These are phyloP conservation scores for Fistulifera pelliculosa DNA, from an alignment of 108 stramenopile genomes.

Conservation along the genomic window DNA sequence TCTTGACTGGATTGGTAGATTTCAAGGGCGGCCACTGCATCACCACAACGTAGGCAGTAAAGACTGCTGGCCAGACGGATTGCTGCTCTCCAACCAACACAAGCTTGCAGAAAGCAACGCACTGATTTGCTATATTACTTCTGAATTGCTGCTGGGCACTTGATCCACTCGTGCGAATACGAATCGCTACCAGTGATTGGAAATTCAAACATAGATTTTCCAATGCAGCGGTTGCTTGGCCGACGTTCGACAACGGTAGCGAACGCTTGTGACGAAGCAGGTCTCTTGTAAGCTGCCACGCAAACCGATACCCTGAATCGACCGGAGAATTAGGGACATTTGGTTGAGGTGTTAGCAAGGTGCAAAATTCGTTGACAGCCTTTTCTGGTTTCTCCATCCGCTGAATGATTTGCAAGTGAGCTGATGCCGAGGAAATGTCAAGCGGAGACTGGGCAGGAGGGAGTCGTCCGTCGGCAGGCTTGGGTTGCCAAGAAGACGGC, in stretches of 20 bases:
- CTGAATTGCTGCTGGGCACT: conserved; percentile 7
- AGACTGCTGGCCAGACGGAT: conserved; percentile 25
- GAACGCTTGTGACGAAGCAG: conserved; percentile 10
- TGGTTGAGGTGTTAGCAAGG: conserved; percentile 1
- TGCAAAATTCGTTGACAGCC: conserved; percentile 9
- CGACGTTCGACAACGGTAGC: conserved; percentile 6
- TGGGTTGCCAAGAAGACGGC: neutral
- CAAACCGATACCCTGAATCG: conserved; percentile 19
- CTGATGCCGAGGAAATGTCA: neutral
- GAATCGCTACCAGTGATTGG: conserved; percentile 20
- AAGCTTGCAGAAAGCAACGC: conserved; percentile 32
- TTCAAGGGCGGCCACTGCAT: conserved; percentile 25
- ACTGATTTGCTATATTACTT: conserved; percentile 14
- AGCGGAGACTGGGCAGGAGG: neutral
- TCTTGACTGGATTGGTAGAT: conserved; percentile 3
- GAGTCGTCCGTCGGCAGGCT: conserved; percentile 2
- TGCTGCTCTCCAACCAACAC: conserved; percentile 9
- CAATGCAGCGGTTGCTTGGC: conserved; percentile 24
- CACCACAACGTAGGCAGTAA: conserved; percentile 39
- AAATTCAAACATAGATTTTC: conserved; percentile 28
- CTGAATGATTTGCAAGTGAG: neutral
- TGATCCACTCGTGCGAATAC: conserved; percentile 20
- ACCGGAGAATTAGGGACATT: neutral
- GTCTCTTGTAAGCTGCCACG: conserved; percentile 18
- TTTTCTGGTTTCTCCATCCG: neutral